A percentile compares a stretch with the other conserved stretches of the same genome.
These are phyloP conservation scores for Porcisia hertigi DNA, from an alignment of 208 protist species.

Conservation along the genomic window DNA sequence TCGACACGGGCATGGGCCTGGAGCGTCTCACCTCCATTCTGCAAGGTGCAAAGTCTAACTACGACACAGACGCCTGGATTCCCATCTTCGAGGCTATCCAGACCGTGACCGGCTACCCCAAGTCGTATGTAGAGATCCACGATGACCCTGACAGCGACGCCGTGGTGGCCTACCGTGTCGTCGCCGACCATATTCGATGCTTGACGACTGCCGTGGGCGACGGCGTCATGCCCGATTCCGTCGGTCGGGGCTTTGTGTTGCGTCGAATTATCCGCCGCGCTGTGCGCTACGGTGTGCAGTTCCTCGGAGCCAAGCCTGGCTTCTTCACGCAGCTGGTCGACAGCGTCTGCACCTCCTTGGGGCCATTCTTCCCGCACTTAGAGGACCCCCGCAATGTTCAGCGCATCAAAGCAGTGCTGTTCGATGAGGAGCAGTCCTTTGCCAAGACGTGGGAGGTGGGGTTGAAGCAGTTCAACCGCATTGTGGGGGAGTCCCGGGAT, in stretches of 20 bases:
- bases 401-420: conserved; percentile 90
- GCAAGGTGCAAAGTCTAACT: conserved; percentile 97
- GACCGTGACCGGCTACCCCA: conserved; percentile 84
- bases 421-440: conserved; percentile 97
- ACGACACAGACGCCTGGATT: conserved; percentile 99
- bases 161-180: conserved; percentile 97
- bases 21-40: conserved; percentile 97
- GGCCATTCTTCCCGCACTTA: conserved; percentile 95
- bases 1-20: conserved; percentile 99
- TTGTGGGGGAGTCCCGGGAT: conserved; percentile 69
- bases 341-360: conserved; percentile 89
- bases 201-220: conserved; percentile 97
- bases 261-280: conserved; percentile 97
- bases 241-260: conserved; percentile 97
- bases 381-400: conserved; percentile 70
- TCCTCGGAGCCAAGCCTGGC: conserved; percentile 91
- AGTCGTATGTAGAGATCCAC: conserved; percentile 86
- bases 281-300: conserved; percentile 96
- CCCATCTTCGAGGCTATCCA: conserved; percentile 97
- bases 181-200: conserved; percentile 99
- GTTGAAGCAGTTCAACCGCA: conserved; percentile 92
- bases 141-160: conserved; percentile 86
- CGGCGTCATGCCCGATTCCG: conserved; percentile 94
- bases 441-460: conserved; percentile 95
- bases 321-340: conserved; percentile 95